These are phyloP conservation scores for Ogataea minuta DNA, from an alignment of 805 yeast genomes.

Conservation along the genomic window DNA sequence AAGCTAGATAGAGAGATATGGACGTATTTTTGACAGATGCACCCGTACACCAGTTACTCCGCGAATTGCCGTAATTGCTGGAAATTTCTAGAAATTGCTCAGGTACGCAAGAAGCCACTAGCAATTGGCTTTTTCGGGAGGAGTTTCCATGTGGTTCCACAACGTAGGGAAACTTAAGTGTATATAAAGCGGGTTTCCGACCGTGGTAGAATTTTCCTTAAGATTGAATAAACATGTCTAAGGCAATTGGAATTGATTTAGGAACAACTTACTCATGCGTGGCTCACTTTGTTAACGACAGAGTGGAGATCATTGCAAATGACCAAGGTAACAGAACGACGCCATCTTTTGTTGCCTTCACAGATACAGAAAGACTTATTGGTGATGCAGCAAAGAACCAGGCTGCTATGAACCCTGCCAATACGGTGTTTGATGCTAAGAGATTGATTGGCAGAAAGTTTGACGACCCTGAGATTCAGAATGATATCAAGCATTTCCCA, in stretches of 20 bases:
- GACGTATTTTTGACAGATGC: neutral
- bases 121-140: conserved; percentile 5
- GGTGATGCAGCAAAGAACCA: conserved; percentile 98
- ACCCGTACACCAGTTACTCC: conserved; percentile 11
- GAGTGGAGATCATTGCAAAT: conserved; percentile 94
- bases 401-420: conserved; percentile 88
- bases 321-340: conserved; percentile 99
- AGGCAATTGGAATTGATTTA: conserved; percentile 72
- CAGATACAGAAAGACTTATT: conserved; percentile 86
- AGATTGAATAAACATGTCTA: conserved; percentile 37
- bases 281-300: conserved; percentile 87
- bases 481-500: conserved; percentile 81
- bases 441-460: conserved; percentile 92
- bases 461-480: conserved; percentile 76
- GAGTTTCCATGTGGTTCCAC: conserved; percentile 8
- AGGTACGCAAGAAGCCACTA: conserved; percentile 6
- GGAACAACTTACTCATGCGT: conserved; percentile 95
- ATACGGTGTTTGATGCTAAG: conserved; percentile 89
- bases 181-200: conserved; percentile 3
- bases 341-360: conserved; percentile 94
- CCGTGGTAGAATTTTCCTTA: conserved; percentile 2
- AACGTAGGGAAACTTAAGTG: neutral
- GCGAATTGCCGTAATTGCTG: conserved; percentile 3
- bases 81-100: conserved; percentile 9
- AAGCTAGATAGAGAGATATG: neutral